Evolutionary conservation across 192 early-diverging fungal species (phyloP).

Genomic region (Chytriomyces hyalinus): DNA sequence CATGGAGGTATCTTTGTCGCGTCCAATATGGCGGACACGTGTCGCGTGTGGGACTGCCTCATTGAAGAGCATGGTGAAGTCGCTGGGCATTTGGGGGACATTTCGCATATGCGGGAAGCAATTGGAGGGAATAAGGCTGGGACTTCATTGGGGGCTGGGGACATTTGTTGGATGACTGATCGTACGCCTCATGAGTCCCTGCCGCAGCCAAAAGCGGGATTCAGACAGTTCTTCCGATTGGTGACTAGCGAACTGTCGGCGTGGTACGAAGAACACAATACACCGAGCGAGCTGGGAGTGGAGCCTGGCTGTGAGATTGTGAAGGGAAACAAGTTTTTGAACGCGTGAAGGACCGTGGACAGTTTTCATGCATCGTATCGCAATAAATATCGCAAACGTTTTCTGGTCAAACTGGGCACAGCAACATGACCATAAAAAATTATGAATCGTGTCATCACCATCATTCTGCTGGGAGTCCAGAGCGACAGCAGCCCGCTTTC

Average conservation of each 20-base stretch:
- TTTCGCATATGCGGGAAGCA: constrained; percentile 1
- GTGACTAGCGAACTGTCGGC: not conserved
- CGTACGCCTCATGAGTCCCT: constrained; percentile 12
- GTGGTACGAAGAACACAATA: constrained; percentile 9
- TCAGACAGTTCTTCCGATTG: constrained; percentile 12
- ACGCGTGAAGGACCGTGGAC: too few relatives aligned
- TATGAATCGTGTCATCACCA: too few relatives aligned
- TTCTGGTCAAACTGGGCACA: too few relatives aligned
- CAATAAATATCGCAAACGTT: too few relatives aligned
- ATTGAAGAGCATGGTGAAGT: constrained; percentile 7
- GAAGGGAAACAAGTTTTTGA: constrained; percentile 11
- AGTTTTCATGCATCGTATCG: too few relatives aligned
- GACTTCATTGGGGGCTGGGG: not conserved
- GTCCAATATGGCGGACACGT: not conserved
- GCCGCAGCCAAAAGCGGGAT: not conserved
- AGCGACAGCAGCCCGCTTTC: too few relatives aligned
- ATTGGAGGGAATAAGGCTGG: not conserved
- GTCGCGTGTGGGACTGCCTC: constrained; percentile 4
- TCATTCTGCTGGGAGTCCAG: too few relatives aligned
- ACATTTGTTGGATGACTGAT: constrained; percentile 13
- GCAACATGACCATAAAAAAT: too few relatives aligned
- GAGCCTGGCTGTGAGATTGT: constrained; percentile 1
- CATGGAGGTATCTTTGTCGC: constrained; percentile 16
- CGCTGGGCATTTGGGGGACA: not conserved
- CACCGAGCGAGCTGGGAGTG: not conserved